These are phyloP conservation scores for Naganishia vishniacii DNA, from an alignment of 768 basidiomycete genomes.

Conservation along the genomic window DNA sequence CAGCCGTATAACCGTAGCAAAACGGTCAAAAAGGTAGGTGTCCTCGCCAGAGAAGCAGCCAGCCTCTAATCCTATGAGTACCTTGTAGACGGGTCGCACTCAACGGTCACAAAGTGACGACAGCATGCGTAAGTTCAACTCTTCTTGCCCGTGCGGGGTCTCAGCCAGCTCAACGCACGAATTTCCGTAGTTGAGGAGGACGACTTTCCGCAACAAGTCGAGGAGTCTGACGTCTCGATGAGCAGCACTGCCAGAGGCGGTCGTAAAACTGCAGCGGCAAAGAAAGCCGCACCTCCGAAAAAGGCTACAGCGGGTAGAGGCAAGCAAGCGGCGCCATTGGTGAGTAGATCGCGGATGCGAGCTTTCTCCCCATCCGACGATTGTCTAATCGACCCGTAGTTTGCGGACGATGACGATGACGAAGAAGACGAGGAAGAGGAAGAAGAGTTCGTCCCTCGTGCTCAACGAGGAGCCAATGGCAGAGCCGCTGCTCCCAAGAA, in stretches of 20 bases:
- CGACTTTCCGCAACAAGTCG: conserved; percentile 18
- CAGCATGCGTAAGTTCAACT: conserved; percentile 43
- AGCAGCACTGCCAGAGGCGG: conserved; percentile 49
- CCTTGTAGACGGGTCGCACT: neutral
- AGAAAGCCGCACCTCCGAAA: conserved; percentile 32
- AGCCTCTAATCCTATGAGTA: no score
- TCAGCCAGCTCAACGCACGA: no score
- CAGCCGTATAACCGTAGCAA: conserved; percentile 40
- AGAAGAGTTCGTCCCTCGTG: conserved; percentile 39
- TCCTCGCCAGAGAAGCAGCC: no score
- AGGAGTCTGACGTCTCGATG: conserved; percentile 16
- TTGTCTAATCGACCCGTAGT: conserved; percentile 26
- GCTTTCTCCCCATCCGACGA: neutral
- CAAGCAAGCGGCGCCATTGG: conserved; percentile 41
- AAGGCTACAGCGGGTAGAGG: conserved; percentile 42
- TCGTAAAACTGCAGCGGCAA: conserved; percentile 59
- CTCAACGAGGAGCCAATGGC: conserved; percentile 30
- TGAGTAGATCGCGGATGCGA: conserved; percentile 23
- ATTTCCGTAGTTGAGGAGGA: conserved; percentile 21
- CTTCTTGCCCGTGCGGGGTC: neutral
- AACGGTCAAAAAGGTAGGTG: conserved; percentile 43
- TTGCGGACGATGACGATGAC: conserved; percentile 35
- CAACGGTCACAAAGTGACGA: conserved; percentile 39
- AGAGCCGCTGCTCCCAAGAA: conserved; percentile 28
- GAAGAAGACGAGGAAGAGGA: conserved; percentile 40